Conservation (phyloP, 2,329 filamentous ascomycete species). For the Fusarium nanum region DNA sequence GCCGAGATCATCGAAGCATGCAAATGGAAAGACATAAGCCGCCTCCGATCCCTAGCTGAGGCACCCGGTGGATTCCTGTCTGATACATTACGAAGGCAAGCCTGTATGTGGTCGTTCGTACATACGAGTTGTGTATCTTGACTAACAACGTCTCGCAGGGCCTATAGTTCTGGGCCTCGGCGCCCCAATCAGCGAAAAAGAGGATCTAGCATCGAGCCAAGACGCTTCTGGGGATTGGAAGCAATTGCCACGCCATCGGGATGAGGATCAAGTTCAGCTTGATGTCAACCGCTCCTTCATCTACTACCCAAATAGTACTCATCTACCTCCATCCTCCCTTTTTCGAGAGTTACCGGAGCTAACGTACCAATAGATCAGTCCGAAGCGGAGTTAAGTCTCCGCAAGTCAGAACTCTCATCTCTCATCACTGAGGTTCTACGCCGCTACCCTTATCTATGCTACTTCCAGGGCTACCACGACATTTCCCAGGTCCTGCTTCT, state of each 20-base stretch:
- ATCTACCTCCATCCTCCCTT: not conserved
- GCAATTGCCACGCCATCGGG: conserved; percentile 77
- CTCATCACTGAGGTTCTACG: conserved; percentile 87
- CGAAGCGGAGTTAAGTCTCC: conserved; percentile 73
- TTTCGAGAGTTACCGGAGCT: conserved; percentile 6
- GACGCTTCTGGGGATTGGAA: conserved; percentile 61
- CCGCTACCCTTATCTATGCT: conserved; percentile 83
- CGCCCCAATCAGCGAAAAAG: conserved; percentile 25
- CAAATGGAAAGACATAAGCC: conserved; percentile 64
- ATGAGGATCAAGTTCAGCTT: conserved; percentile 90
- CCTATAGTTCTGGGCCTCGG: conserved; percentile 65
- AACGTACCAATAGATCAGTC: conserved; percentile 67
- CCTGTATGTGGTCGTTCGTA: conserved; percentile 71
- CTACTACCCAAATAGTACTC: conserved; percentile 85
- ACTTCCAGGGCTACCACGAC: conserved; percentile 99
- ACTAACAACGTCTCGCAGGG: conserved; percentile 60
- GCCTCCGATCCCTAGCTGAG: conserved; percentile 68
- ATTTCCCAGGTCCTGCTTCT: conserved; percentile 96
- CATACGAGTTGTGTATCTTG: conserved; percentile 9
- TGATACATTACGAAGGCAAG: conserved; percentile 75
- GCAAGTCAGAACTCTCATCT: conserved; percentile 80
- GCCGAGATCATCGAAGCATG: conserved; percentile 67
- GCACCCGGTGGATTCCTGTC: conserved; percentile 74
- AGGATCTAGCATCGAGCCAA: conserved; percentile 18
- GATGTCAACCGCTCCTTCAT: conserved; percentile 98